Percentiles rank a stretch among this genome's conserved stretches.
Evolutionary conservation across 2,329 filamentous ascomycete species (phyloP).

Genomic region (Drechslera avenae): DNA sequence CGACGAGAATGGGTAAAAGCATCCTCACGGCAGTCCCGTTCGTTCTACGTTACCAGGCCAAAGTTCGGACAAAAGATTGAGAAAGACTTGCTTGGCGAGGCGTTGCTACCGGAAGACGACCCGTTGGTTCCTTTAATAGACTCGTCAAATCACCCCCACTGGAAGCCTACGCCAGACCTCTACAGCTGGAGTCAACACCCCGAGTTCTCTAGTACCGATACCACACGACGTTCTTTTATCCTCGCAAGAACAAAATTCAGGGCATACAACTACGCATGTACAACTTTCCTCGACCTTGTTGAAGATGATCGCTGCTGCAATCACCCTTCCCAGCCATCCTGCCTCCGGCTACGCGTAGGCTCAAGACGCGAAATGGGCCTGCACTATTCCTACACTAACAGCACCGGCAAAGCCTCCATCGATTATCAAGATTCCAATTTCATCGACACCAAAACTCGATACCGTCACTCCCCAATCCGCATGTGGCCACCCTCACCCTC

Average conservation of each 20-base stretch:
- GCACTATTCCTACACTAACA: background rate
- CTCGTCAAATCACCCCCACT: slow-evolving; percentile 47
- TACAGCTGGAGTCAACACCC: slow-evolving; percentile 56
- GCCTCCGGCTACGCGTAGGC: slow-evolving; percentile 58
- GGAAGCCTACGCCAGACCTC: slow-evolving; percentile 44
- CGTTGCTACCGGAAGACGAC: slow-evolving; percentile 39
- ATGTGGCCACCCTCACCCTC: slow-evolving; percentile 45
- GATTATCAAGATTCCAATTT: slow-evolving; percentile 3
- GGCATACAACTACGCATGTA: slow-evolving; percentile 60
- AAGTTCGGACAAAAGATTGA: slow-evolving; percentile 41
- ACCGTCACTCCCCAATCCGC: slow-evolving; percentile 35
- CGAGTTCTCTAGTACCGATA: slow-evolving; percentile 53
- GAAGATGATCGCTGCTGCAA: slow-evolving; percentile 54
- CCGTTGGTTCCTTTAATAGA: slow-evolving; percentile 31
- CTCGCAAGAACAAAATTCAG: slow-evolving; percentile 61
- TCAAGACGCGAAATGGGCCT: slow-evolving; percentile 49
- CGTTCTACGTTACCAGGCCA: slow-evolving; percentile 67
- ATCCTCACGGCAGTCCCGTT: slow-evolving; percentile 63
- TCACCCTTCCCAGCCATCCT: slow-evolving; percentile 35
- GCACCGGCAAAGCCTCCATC: slow-evolving; percentile 12
- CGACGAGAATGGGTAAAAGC: slow-evolving; percentile 69
- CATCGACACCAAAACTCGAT: slow-evolving; percentile 24
- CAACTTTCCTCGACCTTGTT: slow-evolving; percentile 65
- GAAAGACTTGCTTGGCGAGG: slow-evolving; percentile 6
- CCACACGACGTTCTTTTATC: slow-evolving; percentile 52